Conservation (phyloP, 192 early-diverging fungal species). For the Rhizophagus prolifer region DNA sequence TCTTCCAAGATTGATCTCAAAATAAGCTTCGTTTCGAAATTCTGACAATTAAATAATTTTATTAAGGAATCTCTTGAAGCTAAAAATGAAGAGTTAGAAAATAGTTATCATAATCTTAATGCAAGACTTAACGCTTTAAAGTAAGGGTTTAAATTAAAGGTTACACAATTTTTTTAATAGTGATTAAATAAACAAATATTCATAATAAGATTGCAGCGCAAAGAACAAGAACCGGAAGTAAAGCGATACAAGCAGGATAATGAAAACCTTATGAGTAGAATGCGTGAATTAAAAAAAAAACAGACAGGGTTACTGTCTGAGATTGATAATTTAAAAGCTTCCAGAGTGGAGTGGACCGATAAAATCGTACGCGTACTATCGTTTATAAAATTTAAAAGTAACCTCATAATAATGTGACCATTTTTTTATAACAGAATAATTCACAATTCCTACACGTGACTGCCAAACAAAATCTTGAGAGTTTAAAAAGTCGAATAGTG, state of each 20-base stretch:
- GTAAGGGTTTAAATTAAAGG: background rate
- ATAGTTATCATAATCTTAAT: background rate
- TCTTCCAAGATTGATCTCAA: background rate
- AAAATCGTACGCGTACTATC: background rate
- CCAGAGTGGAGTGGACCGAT: background rate
- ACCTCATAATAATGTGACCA: background rate
- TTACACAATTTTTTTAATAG: no score
- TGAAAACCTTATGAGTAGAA: background rate
- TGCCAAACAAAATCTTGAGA: constrained; percentile 12
- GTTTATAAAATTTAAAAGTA: background rate
- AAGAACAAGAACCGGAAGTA: constrained; percentile 4
- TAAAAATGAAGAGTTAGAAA: background rate
- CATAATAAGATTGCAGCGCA: background rate
- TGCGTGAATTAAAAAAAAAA: constrained; percentile 21
- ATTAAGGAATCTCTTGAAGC: background rate
- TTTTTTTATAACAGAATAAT: constrained; percentile 1
- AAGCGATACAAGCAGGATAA: constrained; percentile 7
- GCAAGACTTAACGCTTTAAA: background rate
- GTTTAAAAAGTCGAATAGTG: constrained; percentile 10
- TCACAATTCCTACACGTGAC: background rate
- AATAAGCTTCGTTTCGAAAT: no score
- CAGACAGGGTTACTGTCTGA: constrained; percentile 1
- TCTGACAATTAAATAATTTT: background rate
- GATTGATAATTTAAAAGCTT: background rate
- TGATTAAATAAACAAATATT: background rate